Evolutionary conservation across 306 rosid genomes (phyloP).

Genomic region (Castanea crenata): DNA sequence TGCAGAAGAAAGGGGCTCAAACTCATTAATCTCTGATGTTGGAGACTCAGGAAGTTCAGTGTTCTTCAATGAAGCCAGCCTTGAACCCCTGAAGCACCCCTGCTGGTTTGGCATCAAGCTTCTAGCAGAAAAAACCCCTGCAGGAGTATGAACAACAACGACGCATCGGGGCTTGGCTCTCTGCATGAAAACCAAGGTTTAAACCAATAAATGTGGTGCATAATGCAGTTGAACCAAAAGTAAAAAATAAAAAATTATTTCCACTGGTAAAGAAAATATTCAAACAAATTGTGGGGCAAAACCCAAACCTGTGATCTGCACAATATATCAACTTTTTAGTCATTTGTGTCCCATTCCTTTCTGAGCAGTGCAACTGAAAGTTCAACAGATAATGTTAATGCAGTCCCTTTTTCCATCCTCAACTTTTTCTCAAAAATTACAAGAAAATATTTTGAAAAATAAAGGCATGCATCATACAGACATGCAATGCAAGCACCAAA

Average conservation of each 20-base stretch:
- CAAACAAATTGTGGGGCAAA: conserved; percentile 9
- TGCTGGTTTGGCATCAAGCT: conserved; percentile 60
- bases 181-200: conserved; percentile 38
- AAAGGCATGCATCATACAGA: conserved; percentile 13
- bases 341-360: conserved; percentile 69
- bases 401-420: conserved; percentile 22
- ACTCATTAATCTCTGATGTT: conserved; percentile 44
- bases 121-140: conserved; percentile 73
- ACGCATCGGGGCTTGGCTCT: conserved; percentile 79
- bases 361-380: conserved; percentile 72
- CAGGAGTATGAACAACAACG: conserved; percentile 63
- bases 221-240: neutral
- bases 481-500: conserved; percentile 8
- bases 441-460: neutral
- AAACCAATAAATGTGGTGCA: conserved; percentile 1
- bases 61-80: conserved; percentile 63
- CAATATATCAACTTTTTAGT: conserved; percentile 76
- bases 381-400: conserved; percentile 29
- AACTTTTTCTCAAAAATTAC: conserved; percentile 15
- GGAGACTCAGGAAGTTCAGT: conserved; percentile 54
- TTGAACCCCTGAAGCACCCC: conserved; percentile 79
- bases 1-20: conserved; percentile 74
- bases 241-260: neutral
- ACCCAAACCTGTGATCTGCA: conserved; percentile 80
- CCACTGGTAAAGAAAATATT: neutral